Base-by-base conservation (phyloP, 106 monocot genomes). In the Dendrobium officinale region DNA sequence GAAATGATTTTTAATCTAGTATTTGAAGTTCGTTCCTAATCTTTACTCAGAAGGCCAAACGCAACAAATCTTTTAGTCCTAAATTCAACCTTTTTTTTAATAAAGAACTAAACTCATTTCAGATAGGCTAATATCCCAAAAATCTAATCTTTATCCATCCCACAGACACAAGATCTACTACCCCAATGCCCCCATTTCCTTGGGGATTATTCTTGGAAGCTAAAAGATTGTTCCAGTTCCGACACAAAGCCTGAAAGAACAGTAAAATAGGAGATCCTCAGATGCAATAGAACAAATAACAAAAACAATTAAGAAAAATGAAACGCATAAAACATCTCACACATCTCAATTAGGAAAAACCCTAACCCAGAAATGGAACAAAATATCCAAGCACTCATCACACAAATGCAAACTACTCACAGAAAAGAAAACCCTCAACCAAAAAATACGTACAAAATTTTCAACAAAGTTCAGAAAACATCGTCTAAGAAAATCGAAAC, bases 21-120 rank as follows among this genome's bases (percentile, higher is more conserved):
- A 70, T 37, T 70, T 70, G 15, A 70, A 70, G 9, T 70, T 16
- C 13, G 11, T 70, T 70, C 31, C 70, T 33, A 70, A 70, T 29
- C 70, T 70, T 31, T 70, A 70, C 70, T 61, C 13, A 70, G 5
- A 70, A 70, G 51, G 13, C 15, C 10, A 51, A 51, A 51, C 51
- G 2, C 15, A 51, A 3, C 51, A 70, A 74, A 44, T 70, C 70
- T 37, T 16, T 70, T 15, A 33, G 15, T 37, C 37, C 70, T 0
- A 22, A 37, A 37, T 70, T 70, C 37, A 37, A 70, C 37, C 3
- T 67, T 67, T 67, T 27, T 5, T 31, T 31, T 31, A 31, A 29
- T 6, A 67, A 67, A 24, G 67, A 67, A 9, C 67, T 67, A 24
- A 67, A 67, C 67, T 70, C 70, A 70, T 70, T 70, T 15, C 70